phyloP scores from a whole-genome alignment of 208 protist genomes.

The Herpetomonas tarakana region DNA sequence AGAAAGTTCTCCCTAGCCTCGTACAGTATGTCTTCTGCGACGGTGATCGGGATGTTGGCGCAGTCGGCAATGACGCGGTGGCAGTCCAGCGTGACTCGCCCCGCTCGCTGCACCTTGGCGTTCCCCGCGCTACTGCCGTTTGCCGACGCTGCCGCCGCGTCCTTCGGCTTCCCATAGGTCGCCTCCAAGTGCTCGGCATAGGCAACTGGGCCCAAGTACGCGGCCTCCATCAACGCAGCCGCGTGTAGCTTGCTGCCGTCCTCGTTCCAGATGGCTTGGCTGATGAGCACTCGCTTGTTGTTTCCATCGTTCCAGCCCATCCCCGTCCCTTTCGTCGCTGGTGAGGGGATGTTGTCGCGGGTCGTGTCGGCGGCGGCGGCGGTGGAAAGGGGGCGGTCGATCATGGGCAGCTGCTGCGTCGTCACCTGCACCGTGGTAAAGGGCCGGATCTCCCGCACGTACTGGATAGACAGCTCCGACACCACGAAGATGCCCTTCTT shows the following conservation, averaged over 20 bases:
- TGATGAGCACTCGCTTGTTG: slow-evolving; percentile 30
- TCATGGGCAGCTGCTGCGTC: slow-evolving; percentile 15
- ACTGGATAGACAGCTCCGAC: slow-evolving; percentile 42
- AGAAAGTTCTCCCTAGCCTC: slow-evolving; percentile 3
- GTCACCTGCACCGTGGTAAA: slow-evolving; percentile 17
- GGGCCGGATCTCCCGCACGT: slow-evolving; percentile 41
- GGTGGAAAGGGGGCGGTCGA: neutral
- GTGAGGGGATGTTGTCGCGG: neutral
- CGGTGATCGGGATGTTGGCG: slow-evolving; percentile 7
- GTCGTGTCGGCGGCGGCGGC: neutral
- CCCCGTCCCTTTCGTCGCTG: neutral
- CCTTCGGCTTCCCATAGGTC: neutral
- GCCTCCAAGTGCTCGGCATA: neutral
- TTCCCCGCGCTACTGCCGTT: neutral
- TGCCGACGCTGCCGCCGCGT: neutral
- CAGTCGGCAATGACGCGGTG: slow-evolving; percentile 18
- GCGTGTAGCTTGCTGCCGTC: slow-evolving; percentile 24
- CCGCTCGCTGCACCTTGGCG: neutral
- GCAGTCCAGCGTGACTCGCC: slow-evolving; percentile 16
- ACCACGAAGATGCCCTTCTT: slow-evolving; percentile 28
- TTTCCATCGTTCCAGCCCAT: neutral
- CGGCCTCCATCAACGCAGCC: slow-evolving; percentile 11
- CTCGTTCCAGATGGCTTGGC: slow-evolving; percentile 29
- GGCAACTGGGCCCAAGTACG: neutral
- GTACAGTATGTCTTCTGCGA: slow-evolving; percentile 15